These are phyloP conservation scores for Umbilicus rupestris DNA, from an alignment of 164 flowering plant species.

Conservation along the genomic window DNA sequence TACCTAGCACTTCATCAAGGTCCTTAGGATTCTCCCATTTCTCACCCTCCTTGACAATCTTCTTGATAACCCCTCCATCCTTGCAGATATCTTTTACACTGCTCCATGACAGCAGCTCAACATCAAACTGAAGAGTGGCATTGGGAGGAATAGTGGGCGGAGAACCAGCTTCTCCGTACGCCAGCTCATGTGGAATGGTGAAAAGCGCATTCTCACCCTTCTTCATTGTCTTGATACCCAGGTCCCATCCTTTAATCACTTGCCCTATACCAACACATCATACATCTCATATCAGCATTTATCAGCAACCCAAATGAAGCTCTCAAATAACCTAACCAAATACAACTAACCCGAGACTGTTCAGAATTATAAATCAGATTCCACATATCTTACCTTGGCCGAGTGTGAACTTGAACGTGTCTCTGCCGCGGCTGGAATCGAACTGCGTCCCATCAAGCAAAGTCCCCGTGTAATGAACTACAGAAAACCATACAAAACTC, in stretches of 20 bases:
- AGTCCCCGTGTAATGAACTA: constrained; percentile 96
- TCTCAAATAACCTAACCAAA: background rate
- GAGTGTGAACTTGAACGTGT: constrained; percentile 71
- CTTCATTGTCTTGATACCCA: constrained; percentile 95
- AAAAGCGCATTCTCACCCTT: constrained; percentile 88
- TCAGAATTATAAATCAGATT: too few relatives aligned
- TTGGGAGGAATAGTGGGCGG: constrained; percentile 91
- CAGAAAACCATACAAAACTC: constrained; percentile 9
- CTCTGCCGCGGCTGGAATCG: constrained; percentile 83
- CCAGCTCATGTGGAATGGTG: constrained; percentile 85
- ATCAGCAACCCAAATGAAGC: background rate
- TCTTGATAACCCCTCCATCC: constrained; percentile 94
- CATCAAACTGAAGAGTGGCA: constrained; percentile 90
- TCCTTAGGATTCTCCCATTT: constrained; percentile 98
- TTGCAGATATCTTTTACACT: constrained; percentile 94
- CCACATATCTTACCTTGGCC: constrained; percentile 59
- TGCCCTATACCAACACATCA: constrained; percentile 41
- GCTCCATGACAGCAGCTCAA: constrained; percentile 82
- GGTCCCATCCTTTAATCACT: constrained; percentile 97
- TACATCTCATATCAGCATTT: background rate
- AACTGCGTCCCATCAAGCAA: constrained; percentile 88
- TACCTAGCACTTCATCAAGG: constrained; percentile 89
- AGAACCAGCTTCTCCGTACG: constrained; percentile 83
- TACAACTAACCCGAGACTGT: background rate
- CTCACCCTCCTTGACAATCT: constrained; percentile 71